phyloP scores from a whole-genome alignment of 2,329 filamentous ascomycete genomes.

The Fusarium mexicanum region DNA sequence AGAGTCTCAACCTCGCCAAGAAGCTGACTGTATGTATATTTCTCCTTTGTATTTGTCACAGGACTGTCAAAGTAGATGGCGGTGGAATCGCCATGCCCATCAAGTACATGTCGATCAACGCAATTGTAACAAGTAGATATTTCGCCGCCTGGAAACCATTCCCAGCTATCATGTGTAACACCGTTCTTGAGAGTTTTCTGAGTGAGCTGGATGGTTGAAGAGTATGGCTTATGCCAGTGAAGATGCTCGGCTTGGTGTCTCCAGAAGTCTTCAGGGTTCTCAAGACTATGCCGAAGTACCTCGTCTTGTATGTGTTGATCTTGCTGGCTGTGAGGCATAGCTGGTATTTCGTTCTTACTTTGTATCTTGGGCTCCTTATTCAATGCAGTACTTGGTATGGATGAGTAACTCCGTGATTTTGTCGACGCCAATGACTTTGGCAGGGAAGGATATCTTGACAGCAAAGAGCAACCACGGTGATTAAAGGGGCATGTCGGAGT shows the following conservation, averaged over 20 bases:
- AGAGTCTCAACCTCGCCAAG: constrained; percentile 83
- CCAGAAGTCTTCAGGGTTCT: constrained; percentile 81
- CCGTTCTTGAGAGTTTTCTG: constrained; percentile 72
- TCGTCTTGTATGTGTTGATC: constrained; percentile 58
- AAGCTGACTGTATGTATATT: constrained; percentile 78
- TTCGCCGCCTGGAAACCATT: constrained; percentile 89
- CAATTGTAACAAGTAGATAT: constrained; percentile 95
- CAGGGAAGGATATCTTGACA: not conserved
- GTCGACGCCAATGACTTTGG: not conserved
- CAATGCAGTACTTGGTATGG: not conserved
- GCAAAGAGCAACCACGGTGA: not conserved
- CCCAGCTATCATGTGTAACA: constrained; percentile 78
- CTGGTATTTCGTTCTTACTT: not conserved
- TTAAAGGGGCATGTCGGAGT: not conserved
- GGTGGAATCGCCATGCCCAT: constrained; percentile 75
- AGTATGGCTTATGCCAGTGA: constrained; percentile 82
- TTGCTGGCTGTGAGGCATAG: constrained; percentile 29
- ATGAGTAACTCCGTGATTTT: constrained; percentile 4
- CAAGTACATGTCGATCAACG: constrained; percentile 85
- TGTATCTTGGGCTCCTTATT: not conserved
- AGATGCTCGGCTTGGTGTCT: constrained; percentile 76
- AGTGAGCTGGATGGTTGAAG: constrained; percentile 65
- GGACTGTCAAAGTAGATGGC: constrained; percentile 92
- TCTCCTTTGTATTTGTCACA: constrained; percentile 77
- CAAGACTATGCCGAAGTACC: constrained; percentile 66